A percentile compares a stretch with the other conserved stretches of the same genome.
These are phyloP conservation scores for Ceratobasidium sp. DNA, from an alignment of 1,284 basidiomycete genomes.

Conservation along the genomic window DNA sequence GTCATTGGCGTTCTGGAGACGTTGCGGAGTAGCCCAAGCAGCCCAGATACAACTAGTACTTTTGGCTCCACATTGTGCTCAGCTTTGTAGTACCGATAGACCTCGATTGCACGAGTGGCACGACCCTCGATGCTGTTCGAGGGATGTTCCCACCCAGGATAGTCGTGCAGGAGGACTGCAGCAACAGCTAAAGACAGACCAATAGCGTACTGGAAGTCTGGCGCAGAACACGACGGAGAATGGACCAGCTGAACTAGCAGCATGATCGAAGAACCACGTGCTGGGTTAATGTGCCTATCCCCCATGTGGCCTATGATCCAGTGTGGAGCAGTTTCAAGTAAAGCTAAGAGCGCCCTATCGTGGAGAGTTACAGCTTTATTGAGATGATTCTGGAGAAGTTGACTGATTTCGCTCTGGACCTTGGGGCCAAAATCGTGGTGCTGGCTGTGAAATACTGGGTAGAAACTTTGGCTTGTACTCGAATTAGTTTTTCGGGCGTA, in stretches of 20 bases:
- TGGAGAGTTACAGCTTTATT: neutral
- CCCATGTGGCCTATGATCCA: neutral
- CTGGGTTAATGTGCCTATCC: neutral
- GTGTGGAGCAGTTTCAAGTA: neutral
- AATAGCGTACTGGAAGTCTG: neutral
- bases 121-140: neutral
- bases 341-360: neutral
- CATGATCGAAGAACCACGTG: neutral
- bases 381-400: neutral
- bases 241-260: conserved; percentile 2
- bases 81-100: neutral
- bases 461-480: too few species aligned
- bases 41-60: neutral
- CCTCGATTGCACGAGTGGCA: neutral
- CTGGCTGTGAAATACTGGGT: too few species aligned
- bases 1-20: neutral
- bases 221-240: neutral
- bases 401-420: too few species aligned
- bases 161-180: neutral
- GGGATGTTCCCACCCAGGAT: conserved; percentile 1
- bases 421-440: too few species aligned
- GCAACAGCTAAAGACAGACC: neutral
- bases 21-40: neutral
- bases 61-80: neutral
- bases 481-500: too few species aligned